Base-by-base conservation (phyloP, 805 yeast species). In the Wickerhamiella lipophila region DNA sequence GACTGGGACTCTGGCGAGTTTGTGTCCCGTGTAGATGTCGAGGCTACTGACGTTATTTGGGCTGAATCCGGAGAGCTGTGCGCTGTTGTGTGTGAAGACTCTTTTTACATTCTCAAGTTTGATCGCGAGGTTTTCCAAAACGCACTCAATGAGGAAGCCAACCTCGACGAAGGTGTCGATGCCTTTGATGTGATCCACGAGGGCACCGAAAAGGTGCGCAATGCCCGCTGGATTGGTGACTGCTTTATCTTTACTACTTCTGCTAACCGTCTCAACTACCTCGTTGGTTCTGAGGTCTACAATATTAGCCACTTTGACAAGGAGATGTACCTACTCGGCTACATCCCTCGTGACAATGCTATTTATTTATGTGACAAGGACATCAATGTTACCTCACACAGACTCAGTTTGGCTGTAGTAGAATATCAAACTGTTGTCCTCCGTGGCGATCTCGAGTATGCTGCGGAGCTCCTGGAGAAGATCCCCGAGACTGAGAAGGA, bases 211-310 rank as follows among this genome's bases (percentile, higher is more conserved):
- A 68, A 79, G 16, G 76, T 89, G 34, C 77, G 83, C 52, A 81
- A 94, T 25, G 96, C 96, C 60, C 81, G 80, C 64, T 92, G 96
- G 87, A 87, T 88, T 59, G 98, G 97, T 56, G 97, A 92, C 69
- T 96, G 92, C 42, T 88, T 89, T 64, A 77, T 92, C 48, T 92
- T 82, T 70, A 85, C 96, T 13, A 86, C 96, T 2, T 61, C 78
- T 16, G 73, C 94, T 21, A 85, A 87, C 68, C 78, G 97, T 65
- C 73, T 92, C 61, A 89, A 88, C 68, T 92, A 92, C 64, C 76
- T 87, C 53, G 97, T 92, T 52, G 98, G 98, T 58, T 94, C 94
- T 35, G 84, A 87, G 60, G 79, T 83, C 21, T 85, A 86, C 65
- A 92, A 87, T 62, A 76, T 92, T 65, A 87, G 89, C 30, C 97